Evolutionary conservation across 1,139 yeast species (phyloP).

Genomic region (Pneumocystis carinii): DNA sequence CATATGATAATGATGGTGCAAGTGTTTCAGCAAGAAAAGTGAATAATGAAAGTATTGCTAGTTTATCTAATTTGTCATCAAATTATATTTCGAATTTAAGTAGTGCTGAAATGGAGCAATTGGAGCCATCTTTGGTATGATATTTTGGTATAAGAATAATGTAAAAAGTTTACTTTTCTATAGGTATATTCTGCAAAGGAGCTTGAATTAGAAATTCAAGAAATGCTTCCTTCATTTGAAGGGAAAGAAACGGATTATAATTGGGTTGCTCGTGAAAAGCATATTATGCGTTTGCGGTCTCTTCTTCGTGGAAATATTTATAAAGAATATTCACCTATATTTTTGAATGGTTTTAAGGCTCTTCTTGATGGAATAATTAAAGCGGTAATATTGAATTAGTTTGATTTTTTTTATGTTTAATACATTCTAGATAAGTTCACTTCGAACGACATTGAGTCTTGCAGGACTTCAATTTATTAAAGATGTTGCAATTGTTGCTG

Average conservation of each 20-base stretch:
- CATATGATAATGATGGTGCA: not conserved
- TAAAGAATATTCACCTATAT: conserved; percentile 29
- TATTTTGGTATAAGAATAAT: no score
- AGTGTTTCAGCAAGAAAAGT: conserved; percentile 5
- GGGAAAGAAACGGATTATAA: conserved; percentile 79
- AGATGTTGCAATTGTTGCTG: conserved; percentile 44
- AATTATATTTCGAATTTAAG: conserved; percentile 13
- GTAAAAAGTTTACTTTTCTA: conserved; percentile 14
- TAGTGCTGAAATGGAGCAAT: conserved; percentile 22
- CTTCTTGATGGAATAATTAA: conserved; percentile 52
- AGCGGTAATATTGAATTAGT: conserved; percentile 29
- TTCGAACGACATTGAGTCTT: conserved; percentile 69
- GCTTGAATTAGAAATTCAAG: conserved; percentile 27
- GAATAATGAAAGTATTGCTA: conserved; percentile 7
- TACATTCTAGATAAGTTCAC: conserved; percentile 31
- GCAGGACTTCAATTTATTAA: conserved; percentile 69
- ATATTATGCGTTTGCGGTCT: conserved; percentile 41
- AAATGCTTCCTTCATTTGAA: conserved; percentile 34
- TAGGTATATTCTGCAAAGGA: conserved; percentile 23
- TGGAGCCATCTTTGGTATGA: conserved; percentile 14
- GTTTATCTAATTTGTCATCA: not conserved
- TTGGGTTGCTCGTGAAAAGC: conserved; percentile 63
- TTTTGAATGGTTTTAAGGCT: conserved; percentile 31
- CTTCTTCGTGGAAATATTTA: conserved; percentile 45
- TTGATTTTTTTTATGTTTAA: not conserved